A percentile compares a stretch with the other conserved stretches of the same genome.
Evolutionary conservation across 1,284 basidiomycete genomes (phyloP).

Genomic region (Microbotryum silenes-acaulis): DNA sequence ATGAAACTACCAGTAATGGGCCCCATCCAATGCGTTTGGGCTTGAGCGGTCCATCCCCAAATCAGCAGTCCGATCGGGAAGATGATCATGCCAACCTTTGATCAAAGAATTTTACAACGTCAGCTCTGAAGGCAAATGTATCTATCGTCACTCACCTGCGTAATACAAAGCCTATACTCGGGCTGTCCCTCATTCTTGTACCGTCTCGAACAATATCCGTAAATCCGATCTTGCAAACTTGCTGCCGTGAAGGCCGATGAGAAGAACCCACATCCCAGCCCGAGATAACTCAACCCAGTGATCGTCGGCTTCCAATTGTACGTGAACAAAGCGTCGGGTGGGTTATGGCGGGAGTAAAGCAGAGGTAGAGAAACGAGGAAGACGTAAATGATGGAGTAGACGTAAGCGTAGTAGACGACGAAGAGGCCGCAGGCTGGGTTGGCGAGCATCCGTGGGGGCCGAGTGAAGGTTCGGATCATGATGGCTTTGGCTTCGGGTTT

Average conservation of each 20-base stretch:
- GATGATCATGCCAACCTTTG: constrained; percentile 45
- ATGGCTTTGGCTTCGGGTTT: constrained; percentile 1
- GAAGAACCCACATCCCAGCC: constrained; percentile 44
- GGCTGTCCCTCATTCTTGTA: constrained; percentile 40
- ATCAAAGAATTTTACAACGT: constrained; percentile 33
- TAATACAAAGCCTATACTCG: constrained; percentile 39
- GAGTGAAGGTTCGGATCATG: constrained; percentile 20
- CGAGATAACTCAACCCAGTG: constrained; percentile 43
- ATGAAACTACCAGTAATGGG: constrained; percentile 39
- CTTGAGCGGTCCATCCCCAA: constrained; percentile 42
- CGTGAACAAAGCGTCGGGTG: constrained; percentile 38
- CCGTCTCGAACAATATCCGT: constrained; percentile 37
- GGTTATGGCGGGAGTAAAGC: constrained; percentile 41
- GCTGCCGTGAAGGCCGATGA: constrained; percentile 41
- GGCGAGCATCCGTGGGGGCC: constrained; percentile 41
- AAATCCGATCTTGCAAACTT: constrained; percentile 43
- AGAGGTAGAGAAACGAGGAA: constrained; percentile 44
- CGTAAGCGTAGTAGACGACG: constrained; percentile 42
- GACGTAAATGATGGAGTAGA: constrained; percentile 44
- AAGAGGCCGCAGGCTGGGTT: constrained; percentile 45
- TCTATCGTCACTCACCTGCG: background rate
- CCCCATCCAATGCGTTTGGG: constrained; percentile 42
- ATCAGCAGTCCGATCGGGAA: constrained; percentile 44
- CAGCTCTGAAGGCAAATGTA: background rate
- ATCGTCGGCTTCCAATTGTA: constrained; percentile 43